phyloP scores from a whole-genome alignment of 371 early-diverging fungal species.

The Rhizopus microsporus region DNA sequence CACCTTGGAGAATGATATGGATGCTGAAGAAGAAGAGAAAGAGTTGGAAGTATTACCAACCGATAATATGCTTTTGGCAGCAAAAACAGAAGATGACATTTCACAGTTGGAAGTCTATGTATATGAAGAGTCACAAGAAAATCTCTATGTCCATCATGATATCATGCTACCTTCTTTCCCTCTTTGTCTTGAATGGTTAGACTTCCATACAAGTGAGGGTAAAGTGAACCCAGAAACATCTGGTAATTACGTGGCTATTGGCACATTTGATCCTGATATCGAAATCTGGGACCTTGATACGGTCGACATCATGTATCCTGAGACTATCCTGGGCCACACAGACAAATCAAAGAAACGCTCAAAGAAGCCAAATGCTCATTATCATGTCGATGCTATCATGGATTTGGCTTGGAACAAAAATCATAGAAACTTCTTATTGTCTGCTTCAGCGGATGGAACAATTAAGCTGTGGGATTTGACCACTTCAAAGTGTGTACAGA shows the following conservation, averaged over 20 bases:
- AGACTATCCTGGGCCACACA: slow-evolving; percentile 82
- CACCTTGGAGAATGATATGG: slow-evolving; percentile 59
- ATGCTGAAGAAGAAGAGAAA: slow-evolving; percentile 77
- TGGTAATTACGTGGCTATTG: slow-evolving; percentile 91
- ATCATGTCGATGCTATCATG: slow-evolving; percentile 94
- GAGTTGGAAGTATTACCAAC: slow-evolving; percentile 78
- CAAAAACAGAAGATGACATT: slow-evolving; percentile 94
- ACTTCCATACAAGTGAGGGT: slow-evolving; percentile 67
- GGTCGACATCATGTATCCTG: slow-evolving; percentile 89
- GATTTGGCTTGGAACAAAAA: slow-evolving; percentile 89
- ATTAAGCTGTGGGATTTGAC: slow-evolving; percentile 95
- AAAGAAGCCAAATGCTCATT: slow-evolving; percentile 67
- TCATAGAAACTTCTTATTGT: slow-evolving; percentile 84
- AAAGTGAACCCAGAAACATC: slow-evolving; percentile 54
- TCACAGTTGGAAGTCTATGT: slow-evolving; percentile 92
- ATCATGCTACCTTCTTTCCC: slow-evolving; percentile 97
- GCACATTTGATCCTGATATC: slow-evolving; percentile 94
- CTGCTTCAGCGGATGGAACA: slow-evolving; percentile 94
- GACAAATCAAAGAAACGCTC: slow-evolving; percentile 61
- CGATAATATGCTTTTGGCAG: slow-evolving; percentile 88
- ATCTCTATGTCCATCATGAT: slow-evolving; percentile 96
- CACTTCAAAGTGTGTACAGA: slow-evolving; percentile 67
- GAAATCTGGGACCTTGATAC: slow-evolving; percentile 97
- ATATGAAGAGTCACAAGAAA: slow-evolving; percentile 80
- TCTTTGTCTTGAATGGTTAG: slow-evolving; percentile 93